Percentiles rank a stretch among this genome's conserved stretches.
Evolutionary conservation across 202 grass and related monocot genomes (phyloP).

Genomic region (Alloteropsis angusta): DNA sequence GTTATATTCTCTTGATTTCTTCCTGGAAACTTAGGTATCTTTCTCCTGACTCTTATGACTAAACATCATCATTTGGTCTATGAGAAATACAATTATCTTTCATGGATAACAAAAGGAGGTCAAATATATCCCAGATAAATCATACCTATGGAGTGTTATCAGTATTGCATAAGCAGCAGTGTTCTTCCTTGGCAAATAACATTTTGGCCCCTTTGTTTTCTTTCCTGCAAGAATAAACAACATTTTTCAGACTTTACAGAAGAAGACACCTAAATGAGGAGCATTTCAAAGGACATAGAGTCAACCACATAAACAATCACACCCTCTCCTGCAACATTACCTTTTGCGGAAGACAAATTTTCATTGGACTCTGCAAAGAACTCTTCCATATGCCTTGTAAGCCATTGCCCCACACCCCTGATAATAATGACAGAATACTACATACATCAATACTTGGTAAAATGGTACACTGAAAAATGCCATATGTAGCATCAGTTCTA

Average conservation of each 20-base stretch:
- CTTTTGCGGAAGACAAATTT: constrained; percentile 32
- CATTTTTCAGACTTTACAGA: neutral
- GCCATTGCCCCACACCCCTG: constrained; percentile 70
- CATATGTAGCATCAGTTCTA: neutral
- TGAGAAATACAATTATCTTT: neutral
- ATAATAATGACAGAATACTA: neutral
- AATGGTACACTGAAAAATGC: neutral
- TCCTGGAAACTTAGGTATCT: neutral
- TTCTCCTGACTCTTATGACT: neutral
- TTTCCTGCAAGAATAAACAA: constrained; percentile 40
- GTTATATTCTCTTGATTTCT: neutral
- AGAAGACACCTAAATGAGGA: neutral
- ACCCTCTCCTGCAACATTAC: constrained; percentile 1
- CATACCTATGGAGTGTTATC: constrained; percentile 67
- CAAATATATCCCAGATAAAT: neutral
- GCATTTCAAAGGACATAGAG: neutral
- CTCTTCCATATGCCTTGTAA: constrained; percentile 44
- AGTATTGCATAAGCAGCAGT: constrained; percentile 64
- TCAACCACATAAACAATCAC: constrained; percentile 14
- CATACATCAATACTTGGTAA: neutral
- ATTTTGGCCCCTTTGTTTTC: constrained; percentile 37
- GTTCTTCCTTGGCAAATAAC: constrained; percentile 62
- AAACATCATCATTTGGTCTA: neutral
- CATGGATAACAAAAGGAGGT: neutral
- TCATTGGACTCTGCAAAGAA: constrained; percentile 37